Evolutionary conservation across 129 eudicot species (phyloP).

Genomic region (Flaveria trinervia): DNA sequence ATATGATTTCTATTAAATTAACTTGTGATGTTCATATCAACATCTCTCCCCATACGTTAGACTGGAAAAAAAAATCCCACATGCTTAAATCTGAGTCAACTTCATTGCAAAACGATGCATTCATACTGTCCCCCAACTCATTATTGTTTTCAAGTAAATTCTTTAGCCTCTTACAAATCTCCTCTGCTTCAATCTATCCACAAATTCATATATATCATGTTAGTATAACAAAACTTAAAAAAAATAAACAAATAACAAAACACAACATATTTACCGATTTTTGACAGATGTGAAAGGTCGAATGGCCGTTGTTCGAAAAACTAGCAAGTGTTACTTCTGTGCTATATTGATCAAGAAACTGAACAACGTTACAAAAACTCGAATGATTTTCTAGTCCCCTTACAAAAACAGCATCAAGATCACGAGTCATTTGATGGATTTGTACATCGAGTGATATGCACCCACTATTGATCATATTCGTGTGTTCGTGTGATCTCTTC

Average conservation of each 20-base stretch:
- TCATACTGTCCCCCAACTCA: slow-evolving; percentile 15
- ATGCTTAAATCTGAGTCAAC: slow-evolving; percentile 24
- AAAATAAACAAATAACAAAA: background rate
- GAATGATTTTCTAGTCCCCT: slow-evolving; percentile 38
- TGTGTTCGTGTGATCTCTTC: slow-evolving; percentile 16
- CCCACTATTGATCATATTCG: no score
- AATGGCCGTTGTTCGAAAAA: slow-evolving; percentile 37
- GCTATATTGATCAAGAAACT: slow-evolving; percentile 39
- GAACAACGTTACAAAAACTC: slow-evolving; percentile 37
- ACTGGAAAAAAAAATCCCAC: slow-evolving; percentile 41
- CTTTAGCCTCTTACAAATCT: slow-evolving; percentile 33
- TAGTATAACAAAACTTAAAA: background rate
- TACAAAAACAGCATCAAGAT: slow-evolving; percentile 39
- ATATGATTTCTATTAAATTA: background rate
- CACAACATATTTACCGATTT: slow-evolving; percentile 37
- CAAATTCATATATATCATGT: background rate
- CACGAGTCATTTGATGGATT: slow-evolving; percentile 45
- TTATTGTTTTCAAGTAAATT: slow-evolving; percentile 24
- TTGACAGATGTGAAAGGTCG: slow-evolving; percentile 41
- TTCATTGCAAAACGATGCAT: background rate
- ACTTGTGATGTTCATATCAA: background rate
- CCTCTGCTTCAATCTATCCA: slow-evolving; percentile 36
- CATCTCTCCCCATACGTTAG: no score
- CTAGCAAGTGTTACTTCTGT: slow-evolving; percentile 49
- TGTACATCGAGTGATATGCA: slow-evolving; percentile 28